Base-by-base conservation (phyloP, 768 basidiomycete species). In the Naganishia randhawae region DNA sequence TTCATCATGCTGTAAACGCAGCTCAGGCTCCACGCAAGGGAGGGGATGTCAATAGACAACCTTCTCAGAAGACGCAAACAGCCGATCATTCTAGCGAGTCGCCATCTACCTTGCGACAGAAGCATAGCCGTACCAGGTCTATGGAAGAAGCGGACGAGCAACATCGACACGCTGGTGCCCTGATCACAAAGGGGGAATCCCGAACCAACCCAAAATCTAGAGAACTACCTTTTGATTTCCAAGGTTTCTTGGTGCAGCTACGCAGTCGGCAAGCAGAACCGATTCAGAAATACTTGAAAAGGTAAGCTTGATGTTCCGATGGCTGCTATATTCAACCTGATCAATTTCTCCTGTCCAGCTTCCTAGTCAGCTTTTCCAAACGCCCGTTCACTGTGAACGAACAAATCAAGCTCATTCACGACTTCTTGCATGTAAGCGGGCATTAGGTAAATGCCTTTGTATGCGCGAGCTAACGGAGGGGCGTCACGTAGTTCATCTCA, bases 201-300 rank as follows among this genome's bases (percentile, higher is more conserved):
- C 13, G 57, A 22, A 64, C 33, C 16, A 51, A 64, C 33, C 42
- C 45, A 48, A 64, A 51, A 33, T n/a, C 39, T 4, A 66, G 37
- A 25, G 65, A 66, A 39, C 68, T 73, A 5, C 37, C 67, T 50
- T 98, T 97, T 73, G 95, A 98, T 80, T 98, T 97, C 77, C 92
- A 95, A 76, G 87, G 84, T 54, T 99, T 99, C 80, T 80, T 98
- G 71, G 92, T 94, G 78, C 93, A 99, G 80, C 92, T 99, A 86
- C 90, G 95, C 81, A 81, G 84, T 48, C 88, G 87, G 74, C 82
- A 85, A 55, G 92, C 95, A 1, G 96, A 99, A 65, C 90, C 93
- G 7, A 89, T 98, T 25, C 91, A 91, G 32, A 92, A 92, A 80
- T 98, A 94, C 82, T 84, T 99, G 61, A 86, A 92, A 83, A 96